Base-by-base conservation (phyloP, 2,329 filamentous ascomycete genomes). In the Ustulina deusta region DNA sequence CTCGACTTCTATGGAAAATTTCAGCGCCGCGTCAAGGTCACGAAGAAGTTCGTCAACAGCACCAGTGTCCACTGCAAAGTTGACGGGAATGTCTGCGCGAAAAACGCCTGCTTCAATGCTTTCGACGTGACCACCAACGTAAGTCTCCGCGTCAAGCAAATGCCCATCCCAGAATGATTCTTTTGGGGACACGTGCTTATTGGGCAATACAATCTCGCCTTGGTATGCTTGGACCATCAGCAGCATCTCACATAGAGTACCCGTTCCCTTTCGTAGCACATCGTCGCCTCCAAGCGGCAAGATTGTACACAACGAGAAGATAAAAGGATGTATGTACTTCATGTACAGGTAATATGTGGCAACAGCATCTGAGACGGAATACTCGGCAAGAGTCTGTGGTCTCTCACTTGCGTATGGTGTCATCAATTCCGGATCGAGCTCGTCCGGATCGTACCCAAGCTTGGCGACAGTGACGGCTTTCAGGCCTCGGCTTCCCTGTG, bases 281-380 rank as follows among this genome's bases (percentile, higher is more conserved):
- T 98, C 96, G 76, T 99, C 95, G 38, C 94, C 93, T 51, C 93
- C 93, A 1, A 99, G 86, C 0, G 96, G 96, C 78, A 99, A 85
- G 82, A 99, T 97, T 1, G 94, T 99, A 81, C 96, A 99, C 0
- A 99, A 84, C 1, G 97, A 98, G 85, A 99, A 99, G 79, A 99
- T 96, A 83, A 99, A 99, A 3, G 96, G 96, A 79, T 99, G 96
- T n/a, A 99, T 93, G 79, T 99, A 99, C 90, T 99, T 99, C 97
- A 99, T 99, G 86, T 99, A 99, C 69, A 99, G 84, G 78, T 99
- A 99, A 79, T 99, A 99, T 0, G 96, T 99, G 25, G 96, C 96
- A 58, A 99, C 96, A 10, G 97, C 97, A 85, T 99, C 97, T 75
- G 97, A 99, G 51, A 99, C 96, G 0, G 97, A 99, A 81, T 99